Evolutionary conservation across 2,329 filamentous ascomycete species (phyloP).

Genomic region (Graphiopsis chlorocephala): DNA sequence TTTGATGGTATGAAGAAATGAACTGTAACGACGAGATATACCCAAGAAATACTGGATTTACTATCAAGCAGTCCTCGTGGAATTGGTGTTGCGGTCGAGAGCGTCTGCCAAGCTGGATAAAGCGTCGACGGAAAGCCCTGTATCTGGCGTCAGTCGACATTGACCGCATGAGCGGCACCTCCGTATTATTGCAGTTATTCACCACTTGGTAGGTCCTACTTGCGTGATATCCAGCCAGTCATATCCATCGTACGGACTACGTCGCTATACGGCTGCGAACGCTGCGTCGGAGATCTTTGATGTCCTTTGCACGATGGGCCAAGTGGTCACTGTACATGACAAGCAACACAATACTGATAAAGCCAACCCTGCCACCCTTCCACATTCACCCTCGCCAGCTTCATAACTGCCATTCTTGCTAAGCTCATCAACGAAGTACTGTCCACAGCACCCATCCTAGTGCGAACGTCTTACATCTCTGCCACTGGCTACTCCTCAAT

Average conservation of each 20-base stretch:
- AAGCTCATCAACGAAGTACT: background rate
- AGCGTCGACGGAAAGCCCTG: too few species aligned
- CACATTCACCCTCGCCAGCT: background rate
- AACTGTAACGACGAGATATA: background rate
- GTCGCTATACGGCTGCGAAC: background rate
- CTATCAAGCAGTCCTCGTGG: background rate
- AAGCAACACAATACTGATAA: background rate
- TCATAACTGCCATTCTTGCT: background rate
- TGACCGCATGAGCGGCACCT: too few species aligned
- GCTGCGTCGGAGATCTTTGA: too few species aligned
- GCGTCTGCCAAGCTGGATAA: background rate
- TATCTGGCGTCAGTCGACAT: too few species aligned
- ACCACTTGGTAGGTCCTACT: too few species aligned
- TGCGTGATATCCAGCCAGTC: too few species aligned
- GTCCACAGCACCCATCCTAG: background rate
- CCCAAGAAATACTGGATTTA: background rate
- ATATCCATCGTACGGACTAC: background rate
- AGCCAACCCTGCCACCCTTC: background rate
- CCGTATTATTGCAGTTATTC: too few species aligned
- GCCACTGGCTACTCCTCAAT: background rate
- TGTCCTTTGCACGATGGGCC: background rate
- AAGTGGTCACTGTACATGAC: background rate
- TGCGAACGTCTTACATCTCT: background rate
- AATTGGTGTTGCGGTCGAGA: background rate
- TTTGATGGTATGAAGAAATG: background rate